These are phyloP conservation scores for Candida succiphila DNA, from an alignment of 805 yeast species.

Conservation along the genomic window DNA sequence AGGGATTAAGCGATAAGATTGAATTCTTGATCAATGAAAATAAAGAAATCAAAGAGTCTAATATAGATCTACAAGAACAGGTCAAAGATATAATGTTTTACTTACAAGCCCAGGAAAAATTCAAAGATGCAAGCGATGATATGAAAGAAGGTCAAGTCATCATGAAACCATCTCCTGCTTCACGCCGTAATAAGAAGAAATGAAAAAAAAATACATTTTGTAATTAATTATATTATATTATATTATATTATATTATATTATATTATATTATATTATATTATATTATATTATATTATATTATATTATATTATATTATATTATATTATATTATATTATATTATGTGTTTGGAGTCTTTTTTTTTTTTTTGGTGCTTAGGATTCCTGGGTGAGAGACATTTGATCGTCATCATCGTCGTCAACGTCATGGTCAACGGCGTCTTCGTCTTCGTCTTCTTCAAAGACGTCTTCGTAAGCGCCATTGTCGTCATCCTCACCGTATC, in stretches of 20 bases:
- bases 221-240: neutral
- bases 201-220: neutral
- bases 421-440: conserved; percentile 19
- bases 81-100: conserved; percentile 74
- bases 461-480: conserved; percentile 22
- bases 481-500: conserved; percentile 13
- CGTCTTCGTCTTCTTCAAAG: conserved; percentile 27
- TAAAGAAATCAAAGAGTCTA: conserved; percentile 25
- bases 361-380: too few species aligned
- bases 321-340: neutral
- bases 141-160: conserved; percentile 63
- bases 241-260: too few species aligned
- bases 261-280: too few species aligned
- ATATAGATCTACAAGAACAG: conserved; percentile 48
- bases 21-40: conserved; percentile 25
- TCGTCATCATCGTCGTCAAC: conserved; percentile 15
- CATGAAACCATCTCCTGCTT: conserved; percentile 18
- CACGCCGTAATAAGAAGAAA: conserved; percentile 5
- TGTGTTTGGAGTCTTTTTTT: too few species aligned
- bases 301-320: too few species aligned
- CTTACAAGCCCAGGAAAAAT: conserved; percentile 62
- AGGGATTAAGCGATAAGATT: conserved; percentile 29
- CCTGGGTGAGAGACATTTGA: too few species aligned
- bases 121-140: conserved; percentile 62
- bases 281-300: too few species aligned